A percentile compares a stretch with the other conserved stretches of the same genome.
Conservation (phyloP, 2,329 filamentous ascomycete genomes). For the Pezicula rhizophila region DNA sequence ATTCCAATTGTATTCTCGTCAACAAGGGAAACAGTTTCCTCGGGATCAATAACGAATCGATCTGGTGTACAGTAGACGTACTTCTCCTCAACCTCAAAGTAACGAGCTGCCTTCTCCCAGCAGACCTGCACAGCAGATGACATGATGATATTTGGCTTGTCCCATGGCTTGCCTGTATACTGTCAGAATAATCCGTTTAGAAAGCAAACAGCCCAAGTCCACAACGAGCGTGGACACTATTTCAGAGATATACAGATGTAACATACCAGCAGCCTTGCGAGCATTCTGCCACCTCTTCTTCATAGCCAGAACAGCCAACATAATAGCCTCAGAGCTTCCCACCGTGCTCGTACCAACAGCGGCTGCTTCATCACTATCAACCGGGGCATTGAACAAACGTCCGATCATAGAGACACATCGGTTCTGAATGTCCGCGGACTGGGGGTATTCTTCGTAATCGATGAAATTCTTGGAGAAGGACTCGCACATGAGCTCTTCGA, state of each 20-base stretch:
- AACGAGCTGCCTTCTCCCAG: conserved; percentile 88
- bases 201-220: neutral
- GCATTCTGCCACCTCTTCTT: conserved; percentile 91
- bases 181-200: neutral
- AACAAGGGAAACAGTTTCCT: conserved; percentile 52
- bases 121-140: conserved; percentile 93
- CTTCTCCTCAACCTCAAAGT: conserved; percentile 91
- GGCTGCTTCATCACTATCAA: conserved; percentile 45
- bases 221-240: neutral
- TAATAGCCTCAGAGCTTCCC: conserved; percentile 84
- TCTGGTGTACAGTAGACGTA: conserved; percentile 60
- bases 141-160: conserved; percentile 90
- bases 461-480: conserved; percentile 94
- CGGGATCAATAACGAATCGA: conserved; percentile 58
- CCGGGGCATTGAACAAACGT: conserved; percentile 76
- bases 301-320: conserved; percentile 81
- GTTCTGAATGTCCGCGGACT: conserved; percentile 81
- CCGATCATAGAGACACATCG: conserved; percentile 90
- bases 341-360: conserved; percentile 84
- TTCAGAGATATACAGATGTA: neutral
- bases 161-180: conserved; percentile 58
- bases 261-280: conserved; percentile 62
- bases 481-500: conserved; percentile 91
- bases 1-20: conserved; percentile 82
- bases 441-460: conserved; percentile 80